Conservation (phyloP, 1,139 yeast genomes). For the Candida labiduridarum region DNA sequence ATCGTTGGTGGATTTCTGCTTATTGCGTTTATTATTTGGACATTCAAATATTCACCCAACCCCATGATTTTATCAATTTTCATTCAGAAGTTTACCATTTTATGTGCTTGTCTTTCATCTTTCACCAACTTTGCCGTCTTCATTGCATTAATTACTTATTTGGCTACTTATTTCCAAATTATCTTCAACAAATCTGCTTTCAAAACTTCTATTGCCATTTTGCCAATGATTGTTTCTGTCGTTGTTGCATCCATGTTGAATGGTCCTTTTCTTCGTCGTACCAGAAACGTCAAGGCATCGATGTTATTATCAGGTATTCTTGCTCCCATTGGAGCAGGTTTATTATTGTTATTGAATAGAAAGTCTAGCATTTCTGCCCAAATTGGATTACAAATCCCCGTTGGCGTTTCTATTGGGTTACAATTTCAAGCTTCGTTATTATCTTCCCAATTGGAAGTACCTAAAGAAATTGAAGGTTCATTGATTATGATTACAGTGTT, state of each 20-base stretch:
- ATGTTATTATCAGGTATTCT: conserved; percentile 46
- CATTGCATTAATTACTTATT: conserved; percentile 44
- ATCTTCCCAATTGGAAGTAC: conserved; percentile 57
- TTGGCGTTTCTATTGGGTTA: conserved; percentile 58
- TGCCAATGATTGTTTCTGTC: conserved; percentile 56
- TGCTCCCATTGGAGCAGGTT: conserved; percentile 55
- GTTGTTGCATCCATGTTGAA: conserved; percentile 48
- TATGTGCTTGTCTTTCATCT: conserved; percentile 40
- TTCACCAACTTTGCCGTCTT: conserved; percentile 45
- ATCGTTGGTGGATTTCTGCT: conserved; percentile 53
- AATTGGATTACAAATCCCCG: conserved; percentile 55
- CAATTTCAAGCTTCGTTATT: conserved; percentile 54
- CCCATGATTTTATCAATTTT: conserved; percentile 52
- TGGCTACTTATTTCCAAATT: conserved; percentile 60
- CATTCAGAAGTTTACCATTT: conserved; percentile 33
- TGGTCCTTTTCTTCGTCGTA: conserved; percentile 48
- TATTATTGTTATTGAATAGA: conserved; percentile 41
- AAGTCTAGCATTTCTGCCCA: conserved; percentile 35
- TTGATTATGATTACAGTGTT: conserved; percentile 52
- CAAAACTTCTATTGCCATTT: conserved; percentile 57
- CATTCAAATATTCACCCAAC: conserved; percentile 43
- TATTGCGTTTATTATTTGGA: conserved; percentile 47
- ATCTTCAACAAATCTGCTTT: conserved; percentile 49
- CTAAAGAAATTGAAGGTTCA: conserved; percentile 49
- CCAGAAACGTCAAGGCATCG: conserved; percentile 52